A percentile compares a stretch with the other conserved stretches of the same genome.
phyloP scores from a whole-genome alignment of 2,329 filamentous ascomycete genomes.

The Reticulascus tulasneorum region DNA sequence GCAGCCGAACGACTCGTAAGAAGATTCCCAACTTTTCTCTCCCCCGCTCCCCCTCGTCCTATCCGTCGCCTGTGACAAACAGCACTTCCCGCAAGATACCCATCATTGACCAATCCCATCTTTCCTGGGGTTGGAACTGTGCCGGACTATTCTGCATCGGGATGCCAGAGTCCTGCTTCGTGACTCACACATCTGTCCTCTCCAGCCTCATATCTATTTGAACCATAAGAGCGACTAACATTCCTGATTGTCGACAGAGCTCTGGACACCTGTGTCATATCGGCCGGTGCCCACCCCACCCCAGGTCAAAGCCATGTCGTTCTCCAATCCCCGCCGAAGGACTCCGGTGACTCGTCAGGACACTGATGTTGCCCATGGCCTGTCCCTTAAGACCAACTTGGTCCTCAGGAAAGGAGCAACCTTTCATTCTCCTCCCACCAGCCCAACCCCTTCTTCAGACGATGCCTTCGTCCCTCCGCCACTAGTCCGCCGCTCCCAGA shows the following conservation, averaged over 20 bases:
- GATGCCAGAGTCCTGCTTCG: constrained; percentile 13
- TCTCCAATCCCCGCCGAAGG: constrained; percentile 43
- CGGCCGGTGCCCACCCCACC: constrained; percentile 17
- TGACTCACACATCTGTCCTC: constrained; percentile 27
- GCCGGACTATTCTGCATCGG: constrained; percentile 9
- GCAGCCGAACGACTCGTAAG: no score
- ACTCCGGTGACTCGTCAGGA: constrained; percentile 37
- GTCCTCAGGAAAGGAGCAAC: constrained; percentile 69
- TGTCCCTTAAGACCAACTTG: constrained; percentile 51
- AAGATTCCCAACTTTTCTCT: constrained; percentile 8
- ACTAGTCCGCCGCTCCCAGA: constrained; percentile 64
- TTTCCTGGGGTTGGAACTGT: constrained; percentile 7
- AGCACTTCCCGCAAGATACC: constrained; percentile 6
- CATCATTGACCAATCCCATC: constrained; percentile 13
- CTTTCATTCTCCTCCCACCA: constrained; percentile 50
- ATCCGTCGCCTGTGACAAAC: constrained; percentile 7
- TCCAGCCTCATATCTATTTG: constrained; percentile 16
- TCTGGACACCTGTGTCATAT: constrained; percentile 26
- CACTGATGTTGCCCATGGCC: constrained; percentile 33
- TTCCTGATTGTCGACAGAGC: constrained; percentile 17
- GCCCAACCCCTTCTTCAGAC: constrained; percentile 30
- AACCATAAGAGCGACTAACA: constrained; percentile 15
- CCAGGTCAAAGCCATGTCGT: constrained; percentile 36
- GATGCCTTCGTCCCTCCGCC: constrained; percentile 44
- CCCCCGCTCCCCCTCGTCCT: constrained; percentile 2